Conservation (phyloP, 2,329 filamentous ascomycete genomes). For the Clonostachys rhizophaga region DNA sequence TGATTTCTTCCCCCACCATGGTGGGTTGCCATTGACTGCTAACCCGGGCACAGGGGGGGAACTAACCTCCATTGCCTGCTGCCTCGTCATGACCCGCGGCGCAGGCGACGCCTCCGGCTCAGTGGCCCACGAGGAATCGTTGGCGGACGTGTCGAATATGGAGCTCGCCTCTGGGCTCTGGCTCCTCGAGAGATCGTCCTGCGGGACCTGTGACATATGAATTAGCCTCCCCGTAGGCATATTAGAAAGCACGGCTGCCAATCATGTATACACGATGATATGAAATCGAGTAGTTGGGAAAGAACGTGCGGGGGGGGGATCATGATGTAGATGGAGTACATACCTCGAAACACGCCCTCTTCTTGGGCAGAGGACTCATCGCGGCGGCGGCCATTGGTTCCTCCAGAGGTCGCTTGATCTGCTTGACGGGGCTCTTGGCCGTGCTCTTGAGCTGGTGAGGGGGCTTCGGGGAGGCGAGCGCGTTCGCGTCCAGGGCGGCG, state of each 20-base stretch:
- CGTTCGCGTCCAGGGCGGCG: conserved; percentile 39
- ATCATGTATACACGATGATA: too few relatives aligned
- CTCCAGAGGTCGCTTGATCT: neutral
- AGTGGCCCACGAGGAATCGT: conserved; percentile 40
- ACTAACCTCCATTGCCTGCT: conserved; percentile 46
- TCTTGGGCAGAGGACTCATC: neutral
- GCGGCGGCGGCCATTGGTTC: neutral
- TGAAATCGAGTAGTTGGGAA: too few relatives aligned
- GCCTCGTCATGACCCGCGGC: conserved; percentile 35
- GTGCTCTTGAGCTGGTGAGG: neutral
- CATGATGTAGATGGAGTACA: neutral
- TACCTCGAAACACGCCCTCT: conserved; percentile 1
- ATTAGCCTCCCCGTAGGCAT: too few relatives aligned
- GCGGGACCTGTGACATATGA: neutral
- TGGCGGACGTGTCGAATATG: conserved; percentile 42
- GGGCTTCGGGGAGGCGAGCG: conserved; percentile 22
- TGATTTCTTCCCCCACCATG: neutral
- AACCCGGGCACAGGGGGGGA: neutral
- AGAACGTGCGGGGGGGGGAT: too few relatives aligned
- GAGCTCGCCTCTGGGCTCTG: conserved; percentile 34
- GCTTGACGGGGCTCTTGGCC: neutral
- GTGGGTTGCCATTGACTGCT: neutral
- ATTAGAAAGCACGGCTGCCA: too few relatives aligned
- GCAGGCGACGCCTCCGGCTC: conserved; percentile 30
- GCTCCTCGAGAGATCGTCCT: conserved; percentile 16